Base-by-base conservation (phyloP, 306 rosid species). In the Vigna hirtella region DNA sequence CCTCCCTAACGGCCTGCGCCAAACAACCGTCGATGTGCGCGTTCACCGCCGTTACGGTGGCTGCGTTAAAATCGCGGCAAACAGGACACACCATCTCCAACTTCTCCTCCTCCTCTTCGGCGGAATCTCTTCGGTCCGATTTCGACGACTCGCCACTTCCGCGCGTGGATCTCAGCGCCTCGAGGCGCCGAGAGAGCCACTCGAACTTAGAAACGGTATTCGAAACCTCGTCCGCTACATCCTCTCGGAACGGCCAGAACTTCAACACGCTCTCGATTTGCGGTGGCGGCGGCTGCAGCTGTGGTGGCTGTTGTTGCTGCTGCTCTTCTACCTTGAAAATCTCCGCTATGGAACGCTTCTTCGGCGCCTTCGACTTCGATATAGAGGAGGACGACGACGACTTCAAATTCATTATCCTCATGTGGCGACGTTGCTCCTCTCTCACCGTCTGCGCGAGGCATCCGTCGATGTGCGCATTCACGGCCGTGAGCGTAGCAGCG, bases 301-400 rank as follows among this genome's bases (percentile, higher is more conserved):
- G 18, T 15, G 7, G 32, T 1, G 15, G 16, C 22, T 18, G 61
- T 9, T 11, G 50, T 15, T 48, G 36, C 6, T 48, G 58, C 26
- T 50, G 58, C 11, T 55, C 68, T 49, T 81, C 49, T 0, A 63
- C 73, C 65, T 78, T 93, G 59, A 92, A 94, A 72, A 94, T 94
- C 84, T 95, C 98, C 0, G 97, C 90, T 9, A 95, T 92, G 0
- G 98, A 95, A 36, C 97, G 88, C 85, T 94, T 92, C 88, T 95
- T 92, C 1, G 91, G 93, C 0, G 83, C 50, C 76, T 86, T 92
- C 0, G 87, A 84, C 72, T 91, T 93, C 0, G 79, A 11, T 1
- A 81, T 45, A 1, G 50, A 16, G 4, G 61, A 11, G 3, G 64
- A 24, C 0, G 79, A 20, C 56, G 83, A 14, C 0, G 82, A 20